Conservation (phyloP, 768 basidiomycete genomes). For the Mycena crocata region DNA sequence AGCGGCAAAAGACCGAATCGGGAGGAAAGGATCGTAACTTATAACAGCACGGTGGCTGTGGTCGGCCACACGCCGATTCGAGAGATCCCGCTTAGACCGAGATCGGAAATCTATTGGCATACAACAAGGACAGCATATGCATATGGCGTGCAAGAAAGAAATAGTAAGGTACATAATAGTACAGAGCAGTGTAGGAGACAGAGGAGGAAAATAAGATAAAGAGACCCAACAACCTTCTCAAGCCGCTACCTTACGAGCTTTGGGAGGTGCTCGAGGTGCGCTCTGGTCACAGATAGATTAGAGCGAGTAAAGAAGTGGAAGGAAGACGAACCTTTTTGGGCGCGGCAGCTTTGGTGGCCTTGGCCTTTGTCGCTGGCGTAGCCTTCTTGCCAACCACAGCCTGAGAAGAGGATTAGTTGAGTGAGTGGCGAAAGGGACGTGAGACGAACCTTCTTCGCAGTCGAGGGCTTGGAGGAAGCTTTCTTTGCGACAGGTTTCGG, state of each 20-base stretch:
- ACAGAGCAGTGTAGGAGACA: conserved; percentile 19
- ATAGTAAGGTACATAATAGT: conserved; percentile 18
- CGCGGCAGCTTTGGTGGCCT: conserved; percentile 21
- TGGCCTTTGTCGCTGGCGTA: conserved; percentile 13
- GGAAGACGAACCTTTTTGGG: conserved; percentile 26
- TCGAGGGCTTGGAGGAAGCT: conserved; percentile 15
- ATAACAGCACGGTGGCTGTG: too few species aligned
- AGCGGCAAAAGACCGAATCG: too few species aligned
- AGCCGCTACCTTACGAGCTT: not conserved
- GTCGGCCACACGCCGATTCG: too few species aligned
- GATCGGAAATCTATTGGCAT: conserved; percentile 1
- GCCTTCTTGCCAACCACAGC: conserved; percentile 29
- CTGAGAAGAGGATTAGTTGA: not conserved
- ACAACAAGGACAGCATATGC: conserved; percentile 3
- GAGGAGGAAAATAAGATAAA: conserved; percentile 4
- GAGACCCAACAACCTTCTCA: not conserved
- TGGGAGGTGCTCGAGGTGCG: conserved; percentile 18
- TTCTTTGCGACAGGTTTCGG: conserved; percentile 27
- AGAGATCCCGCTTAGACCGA: too few species aligned
- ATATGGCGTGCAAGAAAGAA: not conserved
- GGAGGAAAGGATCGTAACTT: too few species aligned
- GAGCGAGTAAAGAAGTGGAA: not conserved
- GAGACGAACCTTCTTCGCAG: conserved; percentile 30
- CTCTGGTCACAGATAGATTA: not conserved
- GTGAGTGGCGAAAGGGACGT: too few species aligned